Evolutionary conservation across 495 filamentous ascomycete species (phyloP).

Genomic region (Trichoderma erinaceum): DNA sequence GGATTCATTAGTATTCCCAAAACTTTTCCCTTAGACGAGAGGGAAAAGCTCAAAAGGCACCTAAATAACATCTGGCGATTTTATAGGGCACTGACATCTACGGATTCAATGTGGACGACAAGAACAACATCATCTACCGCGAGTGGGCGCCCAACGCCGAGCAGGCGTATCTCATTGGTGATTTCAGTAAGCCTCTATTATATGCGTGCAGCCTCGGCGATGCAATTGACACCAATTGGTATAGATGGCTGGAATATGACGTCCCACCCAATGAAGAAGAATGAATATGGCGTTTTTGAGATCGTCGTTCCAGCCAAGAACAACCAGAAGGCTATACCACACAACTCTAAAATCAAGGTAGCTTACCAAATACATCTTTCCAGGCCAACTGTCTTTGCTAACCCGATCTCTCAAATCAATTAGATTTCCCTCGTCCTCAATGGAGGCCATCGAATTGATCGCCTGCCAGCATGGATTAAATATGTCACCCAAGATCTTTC

Average conservation of each 20-base stretch:
- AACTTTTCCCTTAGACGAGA: not conserved
- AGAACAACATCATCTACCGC: conserved; percentile 82
- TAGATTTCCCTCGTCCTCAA: conserved; percentile 83
- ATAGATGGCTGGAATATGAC: conserved; percentile 82
- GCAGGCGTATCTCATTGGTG: conserved; percentile 82
- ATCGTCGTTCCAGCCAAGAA: conserved; percentile 68
- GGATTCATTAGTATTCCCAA: not conserved
- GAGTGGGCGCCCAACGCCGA: conserved; percentile 95
- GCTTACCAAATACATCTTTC: conserved; percentile 15
- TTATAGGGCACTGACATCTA: conserved; percentile 74
- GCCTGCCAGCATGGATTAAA: conserved; percentile 93
- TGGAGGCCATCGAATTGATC: conserved; percentile 71
- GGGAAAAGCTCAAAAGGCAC: too few species aligned
- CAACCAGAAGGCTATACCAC: conserved; percentile 73
- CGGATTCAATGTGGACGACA: conserved; percentile 70
- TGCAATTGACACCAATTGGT: conserved; percentile 5
- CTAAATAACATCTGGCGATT: not conserved
- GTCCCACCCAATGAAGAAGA: conserved; percentile 77
- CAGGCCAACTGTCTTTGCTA: conserved; percentile 11
- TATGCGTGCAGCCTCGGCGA: not conserved
- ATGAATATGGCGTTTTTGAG: conserved; percentile 83
- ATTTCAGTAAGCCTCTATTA: conserved; percentile 65
- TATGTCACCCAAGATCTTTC: conserved; percentile 88
- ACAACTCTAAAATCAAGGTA: conserved; percentile 94
- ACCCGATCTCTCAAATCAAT: not conserved